These are phyloP conservation scores for Termitomyces sp. DNA, from an alignment of 768 basidiomycete genomes.

Conservation along the genomic window DNA sequence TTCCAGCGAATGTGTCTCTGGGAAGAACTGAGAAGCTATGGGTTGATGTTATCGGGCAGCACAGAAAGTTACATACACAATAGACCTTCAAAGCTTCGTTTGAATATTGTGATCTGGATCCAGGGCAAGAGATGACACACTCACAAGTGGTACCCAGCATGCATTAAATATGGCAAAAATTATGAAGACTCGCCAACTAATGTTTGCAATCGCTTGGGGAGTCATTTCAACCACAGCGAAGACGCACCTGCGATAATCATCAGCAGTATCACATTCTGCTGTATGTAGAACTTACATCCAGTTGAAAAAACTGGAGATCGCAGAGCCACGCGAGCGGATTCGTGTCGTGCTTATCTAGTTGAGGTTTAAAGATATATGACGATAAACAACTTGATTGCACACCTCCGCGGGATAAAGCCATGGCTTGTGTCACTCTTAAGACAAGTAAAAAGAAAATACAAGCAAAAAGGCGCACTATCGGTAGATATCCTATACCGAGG, in stretches of 20 bases:
- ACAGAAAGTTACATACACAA: constrained; percentile 7
- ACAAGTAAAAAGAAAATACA: not conserved
- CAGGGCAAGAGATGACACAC: constrained; percentile 13
- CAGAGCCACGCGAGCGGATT: constrained; percentile 28
- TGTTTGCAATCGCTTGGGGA: constrained; percentile 35
- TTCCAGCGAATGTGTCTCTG: constrained; percentile 31
- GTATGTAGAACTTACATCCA: constrained; percentile 20
- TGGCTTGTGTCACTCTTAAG: constrained; percentile 9
- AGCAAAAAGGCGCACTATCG: constrained; percentile 23
- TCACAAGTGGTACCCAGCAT: constrained; percentile 34
- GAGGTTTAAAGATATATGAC: not conserved
- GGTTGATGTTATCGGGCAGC: not conserved
- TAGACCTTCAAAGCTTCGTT: constrained; percentile 2
- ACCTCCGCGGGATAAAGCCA: constrained; percentile 32
- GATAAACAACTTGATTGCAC: not conserved
- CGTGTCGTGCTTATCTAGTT: constrained; percentile 30
- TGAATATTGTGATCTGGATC: not conserved
- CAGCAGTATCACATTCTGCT: not conserved
- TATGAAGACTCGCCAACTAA: constrained; percentile 37
- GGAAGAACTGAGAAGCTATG: constrained; percentile 19
- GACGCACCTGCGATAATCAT: constrained; percentile 18
- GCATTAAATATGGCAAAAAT: constrained; percentile 41
- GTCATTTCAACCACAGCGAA: constrained; percentile 38
- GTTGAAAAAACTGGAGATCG: constrained; percentile 27
- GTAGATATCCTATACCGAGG: constrained; percentile 32